Evolutionary conservation across 1,139 yeast species (phyloP).

Genomic region (Nematodospora anomalae): DNA sequence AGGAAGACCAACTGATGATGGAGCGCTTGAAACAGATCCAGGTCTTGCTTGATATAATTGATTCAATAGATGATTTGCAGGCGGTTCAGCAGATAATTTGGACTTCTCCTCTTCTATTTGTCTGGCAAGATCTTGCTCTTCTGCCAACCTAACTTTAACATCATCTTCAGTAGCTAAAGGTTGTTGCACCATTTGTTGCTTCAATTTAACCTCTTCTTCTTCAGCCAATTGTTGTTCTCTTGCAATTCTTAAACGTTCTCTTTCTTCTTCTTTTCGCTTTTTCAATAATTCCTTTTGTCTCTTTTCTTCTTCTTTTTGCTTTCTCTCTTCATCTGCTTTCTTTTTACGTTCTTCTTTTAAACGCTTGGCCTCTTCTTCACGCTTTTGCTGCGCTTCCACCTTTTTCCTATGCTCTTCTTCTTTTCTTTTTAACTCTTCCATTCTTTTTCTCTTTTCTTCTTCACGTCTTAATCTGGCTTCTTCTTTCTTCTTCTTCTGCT

Average conservation of each 20-base stretch:
- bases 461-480: constrained; percentile 51
- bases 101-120: constrained; percentile 10
- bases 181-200: constrained; percentile 30
- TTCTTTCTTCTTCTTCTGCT: constrained; percentile 47
- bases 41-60: constrained; percentile 38
- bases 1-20: constrained; percentile 16
- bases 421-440: constrained; percentile 42
- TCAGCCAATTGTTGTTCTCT: constrained; percentile 28
- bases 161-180: constrained; percentile 10
- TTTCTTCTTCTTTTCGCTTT: constrained; percentile 43
- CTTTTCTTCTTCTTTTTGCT: constrained; percentile 47
- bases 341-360: constrained; percentile 46
- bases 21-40: constrained; percentile 23
- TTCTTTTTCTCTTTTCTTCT: constrained; percentile 50
- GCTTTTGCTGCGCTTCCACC: constrained; percentile 50
- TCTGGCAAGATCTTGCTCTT: constrained; percentile 2
- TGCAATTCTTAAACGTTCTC: constrained; percentile 22
- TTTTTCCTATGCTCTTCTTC: constrained; percentile 47
- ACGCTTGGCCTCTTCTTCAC: constrained; percentile 45
- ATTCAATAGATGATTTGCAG: constrained; percentile 33
- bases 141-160: constrained; percentile 10
- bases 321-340: constrained; percentile 43
- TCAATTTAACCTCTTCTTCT: constrained; percentile 33
- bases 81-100: constrained; percentile 16
- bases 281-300: constrained; percentile 42